A percentile compares a stretch with the other conserved stretches of the same genome.
Evolutionary conservation across 2,329 filamentous ascomycete species (phyloP).

Genomic region (Drechslerella dactyloides): DNA sequence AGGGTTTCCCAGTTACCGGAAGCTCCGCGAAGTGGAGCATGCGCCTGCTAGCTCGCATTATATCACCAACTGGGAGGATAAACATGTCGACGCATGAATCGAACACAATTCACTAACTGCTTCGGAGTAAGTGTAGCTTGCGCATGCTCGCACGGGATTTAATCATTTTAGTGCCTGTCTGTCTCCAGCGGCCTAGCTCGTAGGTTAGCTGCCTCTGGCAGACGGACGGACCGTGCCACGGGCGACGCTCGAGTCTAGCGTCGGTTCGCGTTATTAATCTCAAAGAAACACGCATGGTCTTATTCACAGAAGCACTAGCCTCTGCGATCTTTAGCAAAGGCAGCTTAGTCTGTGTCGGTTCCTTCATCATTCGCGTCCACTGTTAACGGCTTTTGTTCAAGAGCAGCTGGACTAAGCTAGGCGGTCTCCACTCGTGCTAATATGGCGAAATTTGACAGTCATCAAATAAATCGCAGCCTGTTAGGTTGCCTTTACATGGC

Average conservation of each 20-base stretch:
- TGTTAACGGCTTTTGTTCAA: constrained; percentile 24
- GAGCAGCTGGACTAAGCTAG: neutral
- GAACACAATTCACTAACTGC: constrained; percentile 7
- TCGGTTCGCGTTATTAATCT: constrained; percentile 13
- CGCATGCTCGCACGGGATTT: too few species aligned
- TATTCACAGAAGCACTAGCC: constrained; percentile 1
- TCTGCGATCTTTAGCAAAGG: neutral
- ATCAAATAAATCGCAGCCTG: constrained; percentile 32
- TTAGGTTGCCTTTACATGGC: constrained; percentile 1
- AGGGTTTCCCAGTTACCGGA: constrained; percentile 39
- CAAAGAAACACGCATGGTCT: constrained; percentile 22
- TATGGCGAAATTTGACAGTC: constrained; percentile 51
- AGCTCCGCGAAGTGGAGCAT: constrained; percentile 29
- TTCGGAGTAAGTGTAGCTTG: neutral
- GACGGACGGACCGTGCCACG: constrained; percentile 36
- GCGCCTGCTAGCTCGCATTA: neutral
- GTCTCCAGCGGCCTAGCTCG: too few species aligned
- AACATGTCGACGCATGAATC: constrained; percentile 10
- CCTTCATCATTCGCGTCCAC: neutral
- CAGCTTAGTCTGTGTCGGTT: neutral
- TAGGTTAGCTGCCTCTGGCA: constrained; percentile 2
- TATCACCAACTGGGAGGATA: constrained; percentile 1
- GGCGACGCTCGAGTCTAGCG: constrained; percentile 16
- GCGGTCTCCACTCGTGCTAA: constrained; percentile 22
- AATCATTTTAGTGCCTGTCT: too few species aligned